Conservation (phyloP, 2,329 filamentous ascomycete species). For the Beauveria australis region DNA sequence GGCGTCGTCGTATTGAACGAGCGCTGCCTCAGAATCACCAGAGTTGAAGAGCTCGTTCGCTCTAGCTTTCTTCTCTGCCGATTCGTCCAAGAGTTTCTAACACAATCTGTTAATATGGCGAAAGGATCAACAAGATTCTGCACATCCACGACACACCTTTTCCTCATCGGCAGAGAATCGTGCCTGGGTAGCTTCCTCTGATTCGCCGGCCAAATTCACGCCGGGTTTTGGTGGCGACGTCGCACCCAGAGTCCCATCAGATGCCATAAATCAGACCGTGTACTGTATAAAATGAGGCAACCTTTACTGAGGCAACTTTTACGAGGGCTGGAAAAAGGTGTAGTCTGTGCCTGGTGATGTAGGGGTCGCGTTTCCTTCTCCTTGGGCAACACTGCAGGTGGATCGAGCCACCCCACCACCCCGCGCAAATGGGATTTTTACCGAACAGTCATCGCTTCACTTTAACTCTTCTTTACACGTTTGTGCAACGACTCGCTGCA, state of each 20-base stretch:
- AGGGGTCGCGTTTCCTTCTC: neutral
- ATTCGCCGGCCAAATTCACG: neutral
- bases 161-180: conserved; percentile 1
- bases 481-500: neutral
- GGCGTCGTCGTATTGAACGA: conserved; percentile 76
- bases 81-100: conserved; percentile 61
- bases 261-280: neutral
- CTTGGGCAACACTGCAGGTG: neutral
- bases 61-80: conserved; percentile 61
- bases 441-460: neutral
- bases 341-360: neutral
- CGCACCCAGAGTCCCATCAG: neutral
- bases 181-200: neutral
- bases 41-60: conserved; percentile 75
- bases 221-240: neutral
- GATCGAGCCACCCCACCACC: conserved; percentile 1
- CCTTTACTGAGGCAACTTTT: neutral
- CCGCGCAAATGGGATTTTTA: neutral
- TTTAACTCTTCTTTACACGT: neutral
- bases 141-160: neutral
- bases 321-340: neutral
- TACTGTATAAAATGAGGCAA: neutral
- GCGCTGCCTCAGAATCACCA: conserved; percentile 65
- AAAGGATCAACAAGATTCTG: no score
- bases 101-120: neutral